These are phyloP conservation scores for Stephania cephalantha DNA, from an alignment of 164 flowering plant genomes.

Conservation along the genomic window DNA sequence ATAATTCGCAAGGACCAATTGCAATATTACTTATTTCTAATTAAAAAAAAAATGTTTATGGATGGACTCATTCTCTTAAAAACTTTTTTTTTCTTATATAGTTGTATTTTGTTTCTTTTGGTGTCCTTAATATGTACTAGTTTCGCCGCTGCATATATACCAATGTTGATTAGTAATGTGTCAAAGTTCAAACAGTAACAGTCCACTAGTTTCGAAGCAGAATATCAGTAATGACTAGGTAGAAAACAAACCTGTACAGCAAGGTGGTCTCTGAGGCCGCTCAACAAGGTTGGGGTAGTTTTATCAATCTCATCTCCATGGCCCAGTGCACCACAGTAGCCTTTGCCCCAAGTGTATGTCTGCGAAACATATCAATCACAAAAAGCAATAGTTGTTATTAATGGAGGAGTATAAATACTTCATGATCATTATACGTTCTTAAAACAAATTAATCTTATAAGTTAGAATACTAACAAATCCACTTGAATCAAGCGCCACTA, in stretches of 20 bases:
- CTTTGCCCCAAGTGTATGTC: constrained; percentile 98
- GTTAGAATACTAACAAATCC: constrained; percentile 58
- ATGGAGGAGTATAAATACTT: constrained; percentile 4
- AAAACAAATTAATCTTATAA: not conserved
- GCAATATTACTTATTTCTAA: too few relatives aligned
- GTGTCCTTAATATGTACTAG: too few relatives aligned
- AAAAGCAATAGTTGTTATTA: constrained; percentile 4
- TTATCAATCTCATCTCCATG: constrained; percentile 94
- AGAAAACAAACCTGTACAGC: constrained; percentile 64
- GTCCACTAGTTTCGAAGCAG: not conserved
- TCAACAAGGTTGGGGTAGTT: constrained; percentile 57
- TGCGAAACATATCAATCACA: constrained; percentile 20
- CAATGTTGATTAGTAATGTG: too few relatives aligned
- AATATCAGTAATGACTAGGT: not conserved
- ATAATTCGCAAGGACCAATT: too few relatives aligned
- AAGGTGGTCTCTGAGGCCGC: constrained; percentile 49
- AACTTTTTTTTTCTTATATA: too few relatives aligned
- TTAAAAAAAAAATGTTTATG: too few relatives aligned
- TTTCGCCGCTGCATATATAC: too few relatives aligned
- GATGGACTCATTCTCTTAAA: too few relatives aligned
- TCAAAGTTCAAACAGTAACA: too few relatives aligned
- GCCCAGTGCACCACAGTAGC: constrained; percentile 94
- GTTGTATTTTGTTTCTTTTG: too few relatives aligned
- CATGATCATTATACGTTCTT: not conserved
- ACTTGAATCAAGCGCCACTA: constrained; percentile 86